Conservation (phyloP, 129 eudicot species). For the Pulicaria dysenterica region DNA sequence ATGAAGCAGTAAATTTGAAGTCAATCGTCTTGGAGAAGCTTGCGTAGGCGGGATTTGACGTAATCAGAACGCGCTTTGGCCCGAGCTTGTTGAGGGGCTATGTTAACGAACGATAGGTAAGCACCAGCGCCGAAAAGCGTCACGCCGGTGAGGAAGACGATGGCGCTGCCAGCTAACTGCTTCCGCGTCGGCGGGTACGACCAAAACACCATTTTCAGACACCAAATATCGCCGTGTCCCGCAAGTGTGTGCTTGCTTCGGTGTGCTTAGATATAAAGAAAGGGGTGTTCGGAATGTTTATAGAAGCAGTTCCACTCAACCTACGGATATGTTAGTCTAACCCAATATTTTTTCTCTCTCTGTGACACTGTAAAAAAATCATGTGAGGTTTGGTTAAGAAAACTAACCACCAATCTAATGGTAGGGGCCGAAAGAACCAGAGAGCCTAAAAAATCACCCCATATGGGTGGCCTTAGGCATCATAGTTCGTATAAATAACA, state of each 20-base stretch:
- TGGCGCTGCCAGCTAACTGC: slow-evolving; percentile 50
- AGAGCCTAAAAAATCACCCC: too few relatives aligned
- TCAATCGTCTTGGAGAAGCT: slow-evolving; percentile 59
- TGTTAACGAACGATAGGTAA: slow-evolving; percentile 66
- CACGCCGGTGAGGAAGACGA: slow-evolving; percentile 55
- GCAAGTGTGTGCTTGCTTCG: background rate
- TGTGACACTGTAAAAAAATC: too few relatives aligned
- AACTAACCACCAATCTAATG: too few relatives aligned
- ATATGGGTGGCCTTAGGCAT: too few relatives aligned
- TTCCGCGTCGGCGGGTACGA: slow-evolving; percentile 62
- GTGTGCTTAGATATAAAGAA: background rate
- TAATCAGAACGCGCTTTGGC: slow-evolving; percentile 70
- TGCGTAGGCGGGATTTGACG: slow-evolving; percentile 68
- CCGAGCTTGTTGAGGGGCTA: slow-evolving; percentile 78
- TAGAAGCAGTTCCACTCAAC: too few relatives aligned
- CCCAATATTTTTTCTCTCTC: too few relatives aligned
- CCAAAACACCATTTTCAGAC: slow-evolving; percentile 54
- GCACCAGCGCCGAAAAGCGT: slow-evolving; percentile 63
- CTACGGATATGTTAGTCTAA: too few relatives aligned
- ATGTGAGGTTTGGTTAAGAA: too few relatives aligned
- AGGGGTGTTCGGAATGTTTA: background rate
- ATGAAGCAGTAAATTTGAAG: background rate
- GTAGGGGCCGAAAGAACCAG: too few relatives aligned
- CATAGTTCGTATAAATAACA: too few relatives aligned
- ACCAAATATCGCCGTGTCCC: slow-evolving; percentile 17